A percentile compares a stretch with the other conserved stretches of the same genome.
phyloP scores from a whole-genome alignment of 768 basidiomycete genomes.

The Chlorophyllum brunneum region DNA sequence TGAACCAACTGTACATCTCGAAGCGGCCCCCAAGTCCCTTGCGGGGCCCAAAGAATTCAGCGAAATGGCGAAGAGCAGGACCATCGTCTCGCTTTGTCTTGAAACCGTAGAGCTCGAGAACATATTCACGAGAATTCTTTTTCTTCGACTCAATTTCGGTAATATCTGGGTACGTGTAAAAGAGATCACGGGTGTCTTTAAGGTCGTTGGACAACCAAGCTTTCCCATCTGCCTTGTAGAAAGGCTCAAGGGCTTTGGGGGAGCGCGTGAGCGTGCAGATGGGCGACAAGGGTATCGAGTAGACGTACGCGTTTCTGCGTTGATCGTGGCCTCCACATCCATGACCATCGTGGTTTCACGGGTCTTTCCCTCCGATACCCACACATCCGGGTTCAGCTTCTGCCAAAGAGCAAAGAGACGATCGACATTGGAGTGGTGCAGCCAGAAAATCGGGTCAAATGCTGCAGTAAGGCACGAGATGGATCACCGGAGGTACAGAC shows the following conservation, averaged over 20 bases:
- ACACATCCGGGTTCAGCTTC: constrained; percentile 38
- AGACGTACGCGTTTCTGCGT: constrained; percentile 26
- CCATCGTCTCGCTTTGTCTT: not conserved
- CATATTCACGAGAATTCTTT: too few species aligned
- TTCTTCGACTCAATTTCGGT: too few species aligned
- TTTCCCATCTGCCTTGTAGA: constrained; percentile 33
- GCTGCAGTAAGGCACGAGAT: too few species aligned
- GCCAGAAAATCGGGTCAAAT: constrained; percentile 51
- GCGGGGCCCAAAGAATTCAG: too few species aligned
- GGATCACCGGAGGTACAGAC: not conserved
- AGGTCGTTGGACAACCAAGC: constrained; percentile 38
- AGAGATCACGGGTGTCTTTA: constrained; percentile 27
- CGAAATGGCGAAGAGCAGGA: not conserved
- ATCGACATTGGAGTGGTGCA: constrained; percentile 54
- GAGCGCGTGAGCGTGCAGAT: not conserved
- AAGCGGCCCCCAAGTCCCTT: not conserved
- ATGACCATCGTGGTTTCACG: constrained; percentile 29
- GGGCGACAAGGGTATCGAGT: not conserved
- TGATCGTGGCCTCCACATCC: constrained; percentile 21
- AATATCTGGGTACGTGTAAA: constrained; percentile 52
- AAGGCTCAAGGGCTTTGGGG: constrained; percentile 41
- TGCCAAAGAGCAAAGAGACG: constrained; percentile 48
- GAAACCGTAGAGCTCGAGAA: constrained; percentile 33
- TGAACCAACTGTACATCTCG: constrained; percentile 36
- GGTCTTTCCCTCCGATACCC: constrained; percentile 29